Base-by-base conservation (phyloP, 2,329 filamentous ascomycete species). In the Alternaria alternata region DNA sequence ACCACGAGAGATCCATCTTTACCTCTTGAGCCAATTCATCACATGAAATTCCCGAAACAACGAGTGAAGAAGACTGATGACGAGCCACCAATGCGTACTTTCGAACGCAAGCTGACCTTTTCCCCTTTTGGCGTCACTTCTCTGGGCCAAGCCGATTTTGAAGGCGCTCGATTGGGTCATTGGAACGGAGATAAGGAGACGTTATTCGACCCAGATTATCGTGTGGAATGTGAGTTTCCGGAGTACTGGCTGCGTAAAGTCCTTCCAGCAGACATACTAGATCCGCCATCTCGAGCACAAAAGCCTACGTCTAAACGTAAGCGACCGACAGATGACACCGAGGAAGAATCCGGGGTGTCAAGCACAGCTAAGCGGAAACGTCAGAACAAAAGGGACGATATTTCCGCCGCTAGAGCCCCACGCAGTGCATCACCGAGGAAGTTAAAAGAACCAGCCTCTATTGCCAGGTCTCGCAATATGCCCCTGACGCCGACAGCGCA, bases 191-290 rank as follows among this genome's bases (percentile, higher is more conserved):
- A 57, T 18, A 53, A 39, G 18, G 49, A 44, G 20, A 22, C 51
- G 9, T 46, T 65, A 6, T 80, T 78, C 34, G 74, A 80, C 48
- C 74, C 77, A 3, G 49, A 57, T 1, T 48, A 73, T 42, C 69
- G 68, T 5, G 72, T 81, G 4, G 76, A 80, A 30, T 72, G 68
- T n/a, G 76, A 79, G 41, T 68, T 81, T 14, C 72, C 78, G 0
- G 63, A 70, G 11, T 78, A 73, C 44, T 66, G 78, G 39, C 64
- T 81, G 12, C 55, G 66, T 6, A 65, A 70, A 41, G 72, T 68
- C 2, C 67, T 81, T 3, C 73, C 74, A 5, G 34, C 41, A 4
- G 67, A 72, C 1, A 46, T 70, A 1, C 49, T 75, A 7, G 54
- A 72, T 28, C 68, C 66, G 11, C 60, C 68, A 12, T 26, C 60